Conservation (phyloP, 2,329 filamentous ascomycete species). For the Talaromyces sp. region DNA sequence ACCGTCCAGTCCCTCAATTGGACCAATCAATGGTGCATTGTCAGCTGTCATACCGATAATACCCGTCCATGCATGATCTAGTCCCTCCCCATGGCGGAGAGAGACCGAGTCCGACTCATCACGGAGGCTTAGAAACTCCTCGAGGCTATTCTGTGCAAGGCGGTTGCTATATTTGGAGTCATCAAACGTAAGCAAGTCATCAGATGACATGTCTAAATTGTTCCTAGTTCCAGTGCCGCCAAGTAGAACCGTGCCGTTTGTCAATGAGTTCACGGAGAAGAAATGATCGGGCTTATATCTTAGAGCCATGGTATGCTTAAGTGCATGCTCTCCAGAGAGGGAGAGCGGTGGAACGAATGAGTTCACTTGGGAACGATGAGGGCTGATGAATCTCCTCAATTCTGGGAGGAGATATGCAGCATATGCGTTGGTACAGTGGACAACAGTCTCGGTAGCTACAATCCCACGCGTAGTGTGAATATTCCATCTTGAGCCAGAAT, state of each 20-base stretch:
- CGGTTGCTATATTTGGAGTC: slow-evolving; percentile 3
- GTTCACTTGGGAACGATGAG: slow-evolving; percentile 9
- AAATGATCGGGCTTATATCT: slow-evolving; percentile 5
- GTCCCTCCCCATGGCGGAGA: slow-evolving; percentile 6
- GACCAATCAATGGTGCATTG: slow-evolving; percentile 3
- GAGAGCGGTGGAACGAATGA: slow-evolving; percentile 5
- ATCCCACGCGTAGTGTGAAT: slow-evolving; percentile 5
- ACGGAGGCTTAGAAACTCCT: neutral
- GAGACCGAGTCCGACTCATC: neutral
- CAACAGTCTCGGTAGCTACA: neutral
- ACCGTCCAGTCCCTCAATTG: slow-evolving; percentile 2
- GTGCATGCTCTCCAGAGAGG: neutral
- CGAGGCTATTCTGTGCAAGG: slow-evolving; percentile 1
- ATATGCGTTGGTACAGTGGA: slow-evolving; percentile 11
- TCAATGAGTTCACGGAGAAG: slow-evolving; percentile 9
- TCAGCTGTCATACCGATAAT: slow-evolving; percentile 7
- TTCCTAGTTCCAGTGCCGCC: slow-evolving; percentile 8
- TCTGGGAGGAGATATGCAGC: slow-evolving; percentile 5
- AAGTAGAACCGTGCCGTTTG: slow-evolving; percentile 5
- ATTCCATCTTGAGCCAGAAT: neutral
- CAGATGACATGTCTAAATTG: neutral
- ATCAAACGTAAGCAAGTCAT: slow-evolving; percentile 4
- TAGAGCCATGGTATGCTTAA: slow-evolving; percentile 9
- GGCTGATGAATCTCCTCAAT: neutral
- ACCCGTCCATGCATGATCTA: slow-evolving; percentile 9